Evolutionary conservation across 768 basidiomycete genomes (phyloP).

Genomic region (Mycena rosella): DNA sequence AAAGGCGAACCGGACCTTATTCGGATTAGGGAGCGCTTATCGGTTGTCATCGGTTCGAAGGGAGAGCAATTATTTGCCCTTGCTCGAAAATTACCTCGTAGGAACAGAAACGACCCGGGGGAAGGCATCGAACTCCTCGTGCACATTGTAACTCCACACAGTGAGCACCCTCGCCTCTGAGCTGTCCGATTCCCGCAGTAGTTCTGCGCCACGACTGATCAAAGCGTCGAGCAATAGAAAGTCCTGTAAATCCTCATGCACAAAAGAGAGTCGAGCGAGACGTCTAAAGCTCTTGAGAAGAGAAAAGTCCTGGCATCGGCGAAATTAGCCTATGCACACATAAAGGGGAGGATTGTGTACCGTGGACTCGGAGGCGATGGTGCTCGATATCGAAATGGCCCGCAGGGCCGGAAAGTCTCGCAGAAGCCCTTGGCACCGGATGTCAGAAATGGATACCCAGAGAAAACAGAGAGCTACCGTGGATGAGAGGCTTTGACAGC

Average conservation of each 20-base stretch:
- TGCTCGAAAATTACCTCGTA: no score
- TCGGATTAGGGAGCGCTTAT: no score
- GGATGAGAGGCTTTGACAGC: neutral
- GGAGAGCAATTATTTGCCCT: no score
- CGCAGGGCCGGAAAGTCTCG: slow-evolving; percentile 10
- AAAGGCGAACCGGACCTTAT: no score
- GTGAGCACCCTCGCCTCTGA: neutral
- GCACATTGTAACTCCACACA: slow-evolving; percentile 3
- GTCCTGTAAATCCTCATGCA: neutral
- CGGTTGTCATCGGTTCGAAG: no score
- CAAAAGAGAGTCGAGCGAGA: slow-evolving; percentile 3
- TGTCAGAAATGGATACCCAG: neutral
- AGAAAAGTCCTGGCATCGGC: neutral
- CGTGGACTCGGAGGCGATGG: neutral
- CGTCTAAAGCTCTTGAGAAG: neutral
- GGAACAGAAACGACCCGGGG: neutral
- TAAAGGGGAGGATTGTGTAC: neutral
- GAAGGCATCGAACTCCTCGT: neutral
- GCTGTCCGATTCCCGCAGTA: neutral
- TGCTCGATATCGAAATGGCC: slow-evolving; percentile 7
- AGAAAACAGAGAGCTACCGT: neutral
- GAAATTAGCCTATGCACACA: no score
- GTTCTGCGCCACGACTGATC: neutral
- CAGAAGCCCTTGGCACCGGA: neutral
- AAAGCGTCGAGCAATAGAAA: neutral